Evolutionary conservation across 495 filamentous ascomycete genomes (phyloP).

Genomic region (Neurospora sp.): DNA sequence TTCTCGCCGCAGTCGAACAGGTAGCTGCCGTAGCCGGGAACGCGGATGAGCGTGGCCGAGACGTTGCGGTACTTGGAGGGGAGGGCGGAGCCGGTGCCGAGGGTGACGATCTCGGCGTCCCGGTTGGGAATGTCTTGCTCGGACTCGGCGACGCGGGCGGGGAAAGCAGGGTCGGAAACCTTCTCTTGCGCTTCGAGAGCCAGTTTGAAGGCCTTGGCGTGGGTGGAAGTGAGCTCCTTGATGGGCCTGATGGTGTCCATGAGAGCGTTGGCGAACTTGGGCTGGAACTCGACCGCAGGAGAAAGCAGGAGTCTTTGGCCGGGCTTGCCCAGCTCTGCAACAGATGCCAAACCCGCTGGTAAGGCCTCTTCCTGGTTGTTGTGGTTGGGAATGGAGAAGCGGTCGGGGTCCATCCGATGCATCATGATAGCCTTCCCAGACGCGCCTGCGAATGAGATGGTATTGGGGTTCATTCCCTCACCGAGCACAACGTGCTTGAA

Average conservation of each 20-base stretch:
- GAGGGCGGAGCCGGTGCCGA: slow-evolving; percentile 81
- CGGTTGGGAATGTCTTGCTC: slow-evolving; percentile 51
- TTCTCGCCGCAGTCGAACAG: slow-evolving; percentile 88
- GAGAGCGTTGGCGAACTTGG: slow-evolving; percentile 33
- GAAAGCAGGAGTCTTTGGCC: slow-evolving; percentile 51
- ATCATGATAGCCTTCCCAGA: slow-evolving; percentile 54
- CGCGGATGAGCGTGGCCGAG: slow-evolving; percentile 71
- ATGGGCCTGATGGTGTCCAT: slow-evolving; percentile 43
- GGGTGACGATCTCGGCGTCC: slow-evolving; percentile 70
- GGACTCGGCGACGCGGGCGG: slow-evolving; percentile 24
- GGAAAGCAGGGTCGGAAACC: slow-evolving; percentile 29
- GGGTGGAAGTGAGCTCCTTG: slow-evolving; percentile 20
- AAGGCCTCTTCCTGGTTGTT: slow-evolving; percentile 29
- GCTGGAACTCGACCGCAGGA: slow-evolving; percentile 48
- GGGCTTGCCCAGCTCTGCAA: slow-evolving; percentile 15
- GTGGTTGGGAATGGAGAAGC: slow-evolving; percentile 56
- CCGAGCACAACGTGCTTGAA: slow-evolving; percentile 70
- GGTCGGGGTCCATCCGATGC: slow-evolving; percentile 54
- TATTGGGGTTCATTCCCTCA: slow-evolving; percentile 59
- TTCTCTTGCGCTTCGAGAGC: slow-evolving; percentile 36
- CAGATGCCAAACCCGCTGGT: slow-evolving; percentile 1
- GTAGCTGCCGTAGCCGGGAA: slow-evolving; percentile 75
- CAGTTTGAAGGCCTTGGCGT: slow-evolving; percentile 38
- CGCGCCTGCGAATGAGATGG: slow-evolving; percentile 52
- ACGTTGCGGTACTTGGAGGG: slow-evolving; percentile 95